Evolutionary conservation across 805 yeast genomes (phyloP).

Genomic region (Yarrowia sp.): DNA sequence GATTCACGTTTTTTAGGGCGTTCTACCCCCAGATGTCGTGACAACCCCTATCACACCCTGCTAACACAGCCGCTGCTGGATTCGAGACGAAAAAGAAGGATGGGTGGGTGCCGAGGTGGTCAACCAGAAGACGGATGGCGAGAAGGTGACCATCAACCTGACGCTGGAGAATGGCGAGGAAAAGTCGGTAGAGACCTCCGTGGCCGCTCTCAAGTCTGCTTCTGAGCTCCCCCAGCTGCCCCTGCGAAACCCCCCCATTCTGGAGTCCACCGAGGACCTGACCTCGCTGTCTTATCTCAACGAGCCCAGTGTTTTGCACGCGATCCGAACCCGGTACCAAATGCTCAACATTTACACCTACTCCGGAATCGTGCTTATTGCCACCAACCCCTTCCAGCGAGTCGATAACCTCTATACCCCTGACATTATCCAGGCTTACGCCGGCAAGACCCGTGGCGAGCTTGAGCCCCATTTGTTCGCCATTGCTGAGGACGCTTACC

Average conservation of each 20-base stretch:
- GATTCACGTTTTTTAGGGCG: background rate
- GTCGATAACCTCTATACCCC: conserved; percentile 88
- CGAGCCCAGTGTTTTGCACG: conserved; percentile 95
- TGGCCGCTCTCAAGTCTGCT: conserved; percentile 39
- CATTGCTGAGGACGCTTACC: conserved; percentile 94
- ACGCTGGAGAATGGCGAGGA: conserved; percentile 49
- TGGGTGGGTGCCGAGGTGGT: conserved; percentile 70
- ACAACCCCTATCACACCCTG: background rate
- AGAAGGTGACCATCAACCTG: conserved; percentile 50
- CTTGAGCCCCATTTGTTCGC: conserved; percentile 96
- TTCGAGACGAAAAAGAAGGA: conserved; percentile 67
- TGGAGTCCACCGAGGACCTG: conserved; percentile 92
- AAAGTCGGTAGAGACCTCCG: conserved; percentile 31
- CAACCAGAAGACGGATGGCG: conserved; percentile 43
- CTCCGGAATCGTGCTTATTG: conserved; percentile 94
- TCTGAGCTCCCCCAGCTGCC: conserved; percentile 58
- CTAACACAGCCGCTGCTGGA: conserved; percentile 59
- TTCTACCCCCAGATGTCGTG: background rate
- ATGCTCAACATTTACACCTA: conserved; percentile 92
- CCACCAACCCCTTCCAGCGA: conserved; percentile 91
- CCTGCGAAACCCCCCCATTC: conserved; percentile 83
- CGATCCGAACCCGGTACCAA: conserved; percentile 82
- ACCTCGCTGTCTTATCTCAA: conserved; percentile 88
- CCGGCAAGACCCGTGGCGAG: conserved; percentile 90
- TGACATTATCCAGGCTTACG: conserved; percentile 90